These are phyloP conservation scores for Botrytis cinerea DNA, from an alignment of 2,329 filamentous ascomycete species.

Conservation along the genomic window DNA sequence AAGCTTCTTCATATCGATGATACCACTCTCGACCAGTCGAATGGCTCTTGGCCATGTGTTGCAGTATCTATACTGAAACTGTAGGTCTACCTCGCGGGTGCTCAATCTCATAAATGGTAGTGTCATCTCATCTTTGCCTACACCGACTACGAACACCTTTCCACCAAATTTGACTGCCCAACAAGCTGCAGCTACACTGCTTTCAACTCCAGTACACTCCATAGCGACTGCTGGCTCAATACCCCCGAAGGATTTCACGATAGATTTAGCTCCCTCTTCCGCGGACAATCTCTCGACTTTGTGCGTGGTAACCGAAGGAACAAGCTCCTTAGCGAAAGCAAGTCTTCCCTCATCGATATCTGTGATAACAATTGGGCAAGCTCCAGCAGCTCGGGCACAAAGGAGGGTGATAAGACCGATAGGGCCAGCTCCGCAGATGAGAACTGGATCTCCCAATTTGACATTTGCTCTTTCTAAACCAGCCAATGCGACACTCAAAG, in stretches of 20 bases:
- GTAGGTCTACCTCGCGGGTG: slow-evolving; percentile 88
- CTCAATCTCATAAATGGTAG: slow-evolving; percentile 94
- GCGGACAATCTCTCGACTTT: slow-evolving; percentile 68
- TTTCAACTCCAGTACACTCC: slow-evolving; percentile 95
- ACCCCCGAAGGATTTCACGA: slow-evolving; percentile 71
- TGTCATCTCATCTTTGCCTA: slow-evolving; percentile 92
- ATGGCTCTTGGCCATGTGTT: slow-evolving; percentile 97
- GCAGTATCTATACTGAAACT: slow-evolving; percentile 94
- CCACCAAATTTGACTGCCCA: slow-evolving; percentile 93
- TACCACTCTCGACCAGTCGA: slow-evolving; percentile 77
- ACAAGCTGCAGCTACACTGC: slow-evolving; percentile 80
- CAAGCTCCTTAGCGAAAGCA: slow-evolving; percentile 80
- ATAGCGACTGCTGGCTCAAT: slow-evolving; percentile 79
- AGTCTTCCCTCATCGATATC: slow-evolving; percentile 89
- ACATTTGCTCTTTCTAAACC: slow-evolving; percentile 82
- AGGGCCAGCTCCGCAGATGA: slow-evolving; percentile 90
- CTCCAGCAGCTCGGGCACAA: slow-evolving; percentile 82
- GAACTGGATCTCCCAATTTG: slow-evolving; percentile 78
- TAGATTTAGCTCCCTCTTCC: slow-evolving; percentile 69
- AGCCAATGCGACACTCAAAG: slow-evolving; percentile 83
- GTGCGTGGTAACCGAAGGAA: slow-evolving; percentile 77
- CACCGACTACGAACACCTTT: slow-evolving; percentile 95
- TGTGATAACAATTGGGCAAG: slow-evolving; percentile 87
- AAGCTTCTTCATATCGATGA: slow-evolving; percentile 77
- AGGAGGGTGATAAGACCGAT: slow-evolving; percentile 89